Evolutionary conservation across 768 basidiomycete species (phyloP).

Genomic region (Rhizopogon rudus): DNA sequence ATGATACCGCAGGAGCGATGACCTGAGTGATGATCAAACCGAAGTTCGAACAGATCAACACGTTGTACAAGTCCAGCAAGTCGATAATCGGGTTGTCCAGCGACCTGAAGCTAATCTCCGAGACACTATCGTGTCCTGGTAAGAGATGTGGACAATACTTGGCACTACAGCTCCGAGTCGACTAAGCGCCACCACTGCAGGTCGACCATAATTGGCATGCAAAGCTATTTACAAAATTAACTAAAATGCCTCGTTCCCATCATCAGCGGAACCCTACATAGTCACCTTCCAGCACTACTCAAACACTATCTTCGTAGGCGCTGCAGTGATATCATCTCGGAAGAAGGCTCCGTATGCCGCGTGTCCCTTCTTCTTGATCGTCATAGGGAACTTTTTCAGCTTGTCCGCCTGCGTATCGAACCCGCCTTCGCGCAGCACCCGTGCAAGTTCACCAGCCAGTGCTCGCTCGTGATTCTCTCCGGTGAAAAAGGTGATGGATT

Average conservation of each 20-base stretch:
- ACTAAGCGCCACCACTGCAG: too few relatives aligned
- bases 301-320: constrained; percentile 80
- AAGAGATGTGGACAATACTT: too few relatives aligned
- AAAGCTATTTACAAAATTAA: background rate
- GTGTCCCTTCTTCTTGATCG: constrained; percentile 95
- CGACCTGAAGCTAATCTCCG: too few relatives aligned
- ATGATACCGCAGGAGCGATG: background rate
- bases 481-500: constrained; percentile 96
- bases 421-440: constrained; percentile 84
- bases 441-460: constrained; percentile 89
- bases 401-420: constrained; percentile 60
- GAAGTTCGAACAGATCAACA: too few relatives aligned
- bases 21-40: background rate
- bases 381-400: constrained; percentile 88
- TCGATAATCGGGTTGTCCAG: too few relatives aligned
- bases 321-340: constrained; percentile 53
- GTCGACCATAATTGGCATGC: background rate
- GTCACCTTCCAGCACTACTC: constrained; percentile 12
- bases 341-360: constrained; percentile 87
- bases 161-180: too few relatives aligned
- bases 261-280: background rate
- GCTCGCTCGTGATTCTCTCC: constrained; percentile 82
- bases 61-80: too few relatives aligned
- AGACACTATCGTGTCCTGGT: too few relatives aligned
- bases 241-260: background rate